A percentile compares a stretch with the other conserved stretches of the same genome.
These are phyloP conservation scores for Acidomyces sp. DNA, from an alignment of 495 filamentous ascomycete genomes.

Conservation along the genomic window DNA sequence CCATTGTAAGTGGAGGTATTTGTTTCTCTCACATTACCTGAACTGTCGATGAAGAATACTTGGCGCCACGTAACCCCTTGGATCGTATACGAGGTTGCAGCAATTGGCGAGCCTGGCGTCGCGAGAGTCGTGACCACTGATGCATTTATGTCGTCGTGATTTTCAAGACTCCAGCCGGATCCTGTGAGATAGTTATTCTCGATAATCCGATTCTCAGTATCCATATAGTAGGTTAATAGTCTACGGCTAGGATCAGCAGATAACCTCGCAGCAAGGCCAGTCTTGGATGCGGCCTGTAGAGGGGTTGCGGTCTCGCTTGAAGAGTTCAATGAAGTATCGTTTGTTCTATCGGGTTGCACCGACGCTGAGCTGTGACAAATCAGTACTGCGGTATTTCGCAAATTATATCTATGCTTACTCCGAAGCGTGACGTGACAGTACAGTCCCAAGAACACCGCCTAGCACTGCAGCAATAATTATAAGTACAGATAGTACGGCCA, in stretches of 20 bases:
- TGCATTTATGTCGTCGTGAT: not conserved
- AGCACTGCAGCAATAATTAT: constrained; percentile 5
- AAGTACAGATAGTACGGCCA: not conserved
- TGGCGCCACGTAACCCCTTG: constrained; percentile 1
- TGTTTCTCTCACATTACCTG: not conserved
- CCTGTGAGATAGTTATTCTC: constrained; percentile 6
- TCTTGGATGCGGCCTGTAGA: constrained; percentile 3
- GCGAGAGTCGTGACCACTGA: constrained; percentile 8
- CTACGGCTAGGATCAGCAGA: not conserved
- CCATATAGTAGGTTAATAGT: constrained; percentile 7
- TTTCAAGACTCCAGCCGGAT: constrained; percentile 3
- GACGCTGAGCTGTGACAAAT: not conserved
- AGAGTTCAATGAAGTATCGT: not conserved
- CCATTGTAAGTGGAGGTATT: not conserved
- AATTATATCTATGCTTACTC: not conserved
- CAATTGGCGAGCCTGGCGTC: constrained; percentile 1
- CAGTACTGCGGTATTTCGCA: not conserved
- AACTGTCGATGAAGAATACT: constrained; percentile 10
- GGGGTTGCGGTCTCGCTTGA: not conserved
- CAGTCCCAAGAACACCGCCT: constrained; percentile 5
- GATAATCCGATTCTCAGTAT: constrained; percentile 2
- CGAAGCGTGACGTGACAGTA: not conserved
- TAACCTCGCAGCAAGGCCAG: constrained; percentile 3
- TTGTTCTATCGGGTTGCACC: not conserved
- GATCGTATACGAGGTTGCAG: constrained; percentile 3